Base-by-base conservation (phyloP, 129 eudicot species). In the Scalesia atractyloides region DNA sequence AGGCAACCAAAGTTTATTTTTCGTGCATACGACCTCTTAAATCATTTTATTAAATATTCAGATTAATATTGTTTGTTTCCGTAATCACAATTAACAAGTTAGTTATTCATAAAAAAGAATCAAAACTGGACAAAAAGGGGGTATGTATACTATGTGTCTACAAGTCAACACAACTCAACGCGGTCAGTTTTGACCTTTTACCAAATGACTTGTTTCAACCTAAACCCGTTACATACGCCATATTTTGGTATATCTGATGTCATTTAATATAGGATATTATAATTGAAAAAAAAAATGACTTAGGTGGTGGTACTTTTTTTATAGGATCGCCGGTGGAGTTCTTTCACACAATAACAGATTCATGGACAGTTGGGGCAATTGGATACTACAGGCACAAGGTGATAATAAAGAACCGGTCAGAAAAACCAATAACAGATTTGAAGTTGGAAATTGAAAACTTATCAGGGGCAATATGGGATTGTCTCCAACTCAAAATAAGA, bases 351-450 rank as follows among this genome's bases (percentile, higher is more conserved):
- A 87, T 94, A 75, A 94, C 97, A 7, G 58, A 72, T 63, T 70
- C 96, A 24, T 90, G 99, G 99, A 83, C 91, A 0, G 82, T 77
- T 62, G 90, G 92, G n/a, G 72, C 73, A 56, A 74, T 37, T 48
- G 82, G 84, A 15, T 94, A 82, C 47, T 94, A 90, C 47, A 82
- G 91, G 11, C 99, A 94, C 91, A 86, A 72, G 69, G 97, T 94
- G 82, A 33, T 68, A n/a, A 81, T 94, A 46, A 94, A 94, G 89
- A 94, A 94, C 68, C 73, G 24, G 10, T 94, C 99, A 15, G 67
- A 76, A 50, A 94, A 90, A 69, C 74, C 91, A 36, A 86, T 94
- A 48, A 76, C 79, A 3, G 74, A 82, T 33, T 68, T 94, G 64
- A 90, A 83, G 84, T 76, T 94, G 88, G 74, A 48, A 51, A 66